These are phyloP conservation scores for Suillus clintonianus DNA, from an alignment of 768 basidiomycete species.

Conservation along the genomic window DNA sequence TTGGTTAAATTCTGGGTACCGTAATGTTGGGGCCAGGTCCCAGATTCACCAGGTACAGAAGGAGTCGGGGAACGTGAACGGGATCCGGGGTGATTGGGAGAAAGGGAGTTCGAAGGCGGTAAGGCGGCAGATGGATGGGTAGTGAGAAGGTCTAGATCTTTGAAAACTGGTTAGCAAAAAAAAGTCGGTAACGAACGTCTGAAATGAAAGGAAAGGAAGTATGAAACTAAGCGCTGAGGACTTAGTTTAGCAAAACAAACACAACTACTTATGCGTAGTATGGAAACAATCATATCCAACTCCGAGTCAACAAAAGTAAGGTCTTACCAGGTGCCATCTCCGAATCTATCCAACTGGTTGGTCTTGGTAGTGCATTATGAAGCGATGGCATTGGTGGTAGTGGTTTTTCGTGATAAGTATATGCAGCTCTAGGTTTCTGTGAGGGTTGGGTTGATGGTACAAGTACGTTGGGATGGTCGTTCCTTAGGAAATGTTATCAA, in stretches of 20 bases:
- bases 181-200: slow-evolving; percentile 13
- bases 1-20: slow-evolving; percentile 13
- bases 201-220: slow-evolving; percentile 17
- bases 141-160: slow-evolving; percentile 29
- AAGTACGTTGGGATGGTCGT: slow-evolving; percentile 24
- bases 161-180: slow-evolving; percentile 20
- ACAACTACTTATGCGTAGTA: background rate
- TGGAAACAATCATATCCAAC: too few relatives aligned
- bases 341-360: slow-evolving; percentile 28
- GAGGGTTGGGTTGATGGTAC: slow-evolving; percentile 30
- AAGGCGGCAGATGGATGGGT: slow-evolving; percentile 31
- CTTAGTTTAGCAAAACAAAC: slow-evolving; percentile 12
- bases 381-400: slow-evolving; percentile 35
- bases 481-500: slow-evolving; percentile 16
- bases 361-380: slow-evolving; percentile 10
- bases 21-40: slow-evolving; percentile 26
- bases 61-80: slow-evolving; percentile 45
- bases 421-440: background rate
- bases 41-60: slow-evolving; percentile 26
- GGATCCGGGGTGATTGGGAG: slow-evolving; percentile 28
- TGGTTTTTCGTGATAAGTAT: slow-evolving; percentile 35
- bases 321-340: slow-evolving; percentile 20
- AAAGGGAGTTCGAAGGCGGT: slow-evolving; percentile 34
- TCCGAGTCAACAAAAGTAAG: too few relatives aligned
- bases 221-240: slow-evolving; percentile 23